A percentile compares a stretch with the other conserved stretches of the same genome.
Evolutionary conservation across 179 eudicot genomes (phyloP).

Genomic region (Camellia oleifera): DNA sequence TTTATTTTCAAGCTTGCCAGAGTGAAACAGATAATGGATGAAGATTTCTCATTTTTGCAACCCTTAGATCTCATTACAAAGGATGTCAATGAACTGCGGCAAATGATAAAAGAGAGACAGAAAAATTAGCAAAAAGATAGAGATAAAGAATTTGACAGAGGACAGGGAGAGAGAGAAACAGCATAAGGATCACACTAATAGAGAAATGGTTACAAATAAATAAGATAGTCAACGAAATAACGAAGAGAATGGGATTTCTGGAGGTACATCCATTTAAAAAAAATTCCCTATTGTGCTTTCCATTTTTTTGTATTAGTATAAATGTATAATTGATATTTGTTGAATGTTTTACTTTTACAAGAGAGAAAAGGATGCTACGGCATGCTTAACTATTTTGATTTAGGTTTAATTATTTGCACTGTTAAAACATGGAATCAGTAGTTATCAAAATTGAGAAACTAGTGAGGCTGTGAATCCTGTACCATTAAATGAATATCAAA

Average conservation of each 20-base stretch:
- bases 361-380: neutral
- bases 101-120: slow-evolving; percentile 66
- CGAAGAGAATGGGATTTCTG: slow-evolving; percentile 31
- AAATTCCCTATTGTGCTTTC: neutral
- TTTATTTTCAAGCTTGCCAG: slow-evolving; percentile 41
- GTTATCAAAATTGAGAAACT: neutral
- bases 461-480: neutral
- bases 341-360: neutral
- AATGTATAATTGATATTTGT: neutral
- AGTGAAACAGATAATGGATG: slow-evolving; percentile 71
- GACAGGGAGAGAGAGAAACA: slow-evolving; percentile 28
- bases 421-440: neutral
- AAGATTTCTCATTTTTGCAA: slow-evolving; percentile 80
- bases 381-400: neutral
- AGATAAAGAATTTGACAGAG: slow-evolving; percentile 37
- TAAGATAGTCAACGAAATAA: slow-evolving; percentile 27
- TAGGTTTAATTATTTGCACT: neutral
- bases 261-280: slow-evolving; percentile 25
- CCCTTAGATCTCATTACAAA: slow-evolving; percentile 91
- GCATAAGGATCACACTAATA: slow-evolving; percentile 19
- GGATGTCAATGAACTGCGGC: slow-evolving; percentile 69
- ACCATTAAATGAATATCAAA: too few species aligned
- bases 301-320: neutral
- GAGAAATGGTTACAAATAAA: slow-evolving; percentile 23
- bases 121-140: slow-evolving; percentile 50